Base-by-base conservation (phyloP, 1,284 basidiomycete species). In the Chalciporus sp. region DNA sequence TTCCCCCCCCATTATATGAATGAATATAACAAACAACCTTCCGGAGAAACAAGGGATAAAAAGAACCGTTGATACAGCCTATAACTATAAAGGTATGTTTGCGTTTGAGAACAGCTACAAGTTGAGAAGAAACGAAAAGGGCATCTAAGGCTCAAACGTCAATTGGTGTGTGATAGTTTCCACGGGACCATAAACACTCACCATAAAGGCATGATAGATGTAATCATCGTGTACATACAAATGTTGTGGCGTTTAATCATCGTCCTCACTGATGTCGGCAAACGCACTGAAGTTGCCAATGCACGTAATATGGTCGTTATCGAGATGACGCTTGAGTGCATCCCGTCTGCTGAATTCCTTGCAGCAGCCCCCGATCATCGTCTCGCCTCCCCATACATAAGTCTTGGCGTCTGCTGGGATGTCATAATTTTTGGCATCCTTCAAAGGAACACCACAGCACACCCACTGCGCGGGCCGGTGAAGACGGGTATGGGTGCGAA, bases 321-420 rank as follows among this genome's bases (percentile, higher is more conserved):
- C 74, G 39, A 83, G 64, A 61, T 86, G 84, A 29, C 84, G 74
- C 59, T 76, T 78, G 55, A 84, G 69, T 3, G 84, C 82, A 54
- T 86, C 84, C 17, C 72, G 69, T 44, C 84, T 74, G 53, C 80
- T 82, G 63, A 85, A 84, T 17, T 68, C 71, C 58, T 68, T 72
- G 58, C 72, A 61, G 57, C 84, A 86, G 0, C 81, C 83, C 9
- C 82, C 81, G 17, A 80, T 68, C 58, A 79, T 72, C 62, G 63
- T 74, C 49, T 61, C 58, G 3, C 59, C 69, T 7, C 37, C 52
- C 65, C 55, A 63, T 67, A 72, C 17, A 52, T 58, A 66, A 67
- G 77, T 7, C 57, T 58, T 49, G 57, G 70, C 70, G 39, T 61
- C 65, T 7, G 50, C 51, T 1, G 68, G 56, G 29, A 76, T 42